phyloP scores from a whole-genome alignment of 2,329 filamentous ascomycete genomes.

The Talaromyces rugulosus region DNA sequence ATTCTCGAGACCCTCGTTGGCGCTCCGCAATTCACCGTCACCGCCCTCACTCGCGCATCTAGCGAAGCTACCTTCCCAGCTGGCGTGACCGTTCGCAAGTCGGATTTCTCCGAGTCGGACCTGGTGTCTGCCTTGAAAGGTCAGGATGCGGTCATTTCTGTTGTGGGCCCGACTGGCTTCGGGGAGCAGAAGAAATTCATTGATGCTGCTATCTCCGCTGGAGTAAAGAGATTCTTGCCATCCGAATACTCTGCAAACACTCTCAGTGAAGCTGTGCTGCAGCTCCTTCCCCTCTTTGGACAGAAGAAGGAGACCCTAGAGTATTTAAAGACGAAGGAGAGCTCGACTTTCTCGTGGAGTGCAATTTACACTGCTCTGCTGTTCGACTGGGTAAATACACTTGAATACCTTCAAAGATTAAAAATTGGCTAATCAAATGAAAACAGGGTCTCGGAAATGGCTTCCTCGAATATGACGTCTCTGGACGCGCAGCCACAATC shows the following conservation, averaged over 20 bases:
- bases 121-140: slow-evolving; percentile 23
- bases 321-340: slow-evolving; percentile 49
- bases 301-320: slow-evolving; percentile 37
- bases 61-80: slow-evolving; percentile 19
- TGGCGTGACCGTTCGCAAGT: slow-evolving; percentile 17
- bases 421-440: background rate
- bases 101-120: slow-evolving; percentile 21
- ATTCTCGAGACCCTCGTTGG: slow-evolving; percentile 18
- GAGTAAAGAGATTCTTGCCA: slow-evolving; percentile 31
- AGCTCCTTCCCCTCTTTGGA: slow-evolving; percentile 22
- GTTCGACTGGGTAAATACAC: slow-evolving; percentile 51
- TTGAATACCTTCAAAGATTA: background rate
- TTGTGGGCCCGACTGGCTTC: slow-evolving; percentile 20
- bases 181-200: slow-evolving; percentile 26
- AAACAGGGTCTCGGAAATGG: slow-evolving; percentile 43
- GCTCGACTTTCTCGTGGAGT: slow-evolving; percentile 54
- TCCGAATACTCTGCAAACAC: slow-evolving; percentile 29
- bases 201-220: slow-evolving; percentile 27
- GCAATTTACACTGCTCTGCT: slow-evolving; percentile 56
- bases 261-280: slow-evolving; percentile 20
- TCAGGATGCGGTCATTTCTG: slow-evolving; percentile 29
- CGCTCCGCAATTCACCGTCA: slow-evolving; percentile 17
- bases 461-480: slow-evolving; percentile 51
- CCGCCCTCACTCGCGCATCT: slow-evolving; percentile 21
- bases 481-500: slow-evolving; percentile 49